Base-by-base conservation (phyloP, 2,329 filamentous ascomycete species). In the Hymenoscyphus albidus region DNA sequence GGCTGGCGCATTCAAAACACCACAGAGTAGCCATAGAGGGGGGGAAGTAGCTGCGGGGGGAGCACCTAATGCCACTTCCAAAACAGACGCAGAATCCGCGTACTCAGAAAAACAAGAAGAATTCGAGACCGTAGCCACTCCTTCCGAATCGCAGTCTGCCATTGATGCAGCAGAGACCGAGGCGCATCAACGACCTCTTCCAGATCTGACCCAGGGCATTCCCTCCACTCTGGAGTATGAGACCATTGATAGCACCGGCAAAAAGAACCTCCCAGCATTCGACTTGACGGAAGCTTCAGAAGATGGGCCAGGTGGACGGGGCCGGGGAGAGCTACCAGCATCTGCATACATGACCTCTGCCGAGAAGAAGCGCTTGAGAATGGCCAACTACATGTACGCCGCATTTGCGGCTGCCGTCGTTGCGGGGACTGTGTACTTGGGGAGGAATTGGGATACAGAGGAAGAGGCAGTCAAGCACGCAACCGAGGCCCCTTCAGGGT, bases 201-300 rank as follows among this genome's bases (percentile, higher is more conserved):
- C 94, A 62, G 93, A 98, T 75, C 83, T 98, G 56, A 95, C 92
- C n/a, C 89, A 94, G 74, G 94, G 94, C 69, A 96, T 98, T 68
- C 94, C 94, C 0, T 97, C 93, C 1, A 97, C 93, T 0, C 83
- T 97, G 63, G 91, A 89, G 64, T 88, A 88, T 65, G 94, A 97
- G 78, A 85, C 89, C 64, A 78, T 80, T 0, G 76, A 78, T n/a
- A 78, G 74, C 67, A 75, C 62, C n/a, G 61, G 55, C 16, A 58
- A 51, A 67, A 70, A 70, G 51, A 59, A 64, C 10, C 70, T 66
- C 27, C 67, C 67, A 57, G 65, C 74, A 16, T 71, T 85, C 62
- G 85, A 85, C 68, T 75, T 85, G 62, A 83, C 82, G 18, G 82
- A 85, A 65, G 70, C 68, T 2, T 65, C 66, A 35, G 69, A 71